Percentiles rank a stretch among this genome's conserved stretches.
Evolutionary conservation across 78 protist genomes (phyloP).

Genomic region (Dictyostelium brefeldianum): DNA sequence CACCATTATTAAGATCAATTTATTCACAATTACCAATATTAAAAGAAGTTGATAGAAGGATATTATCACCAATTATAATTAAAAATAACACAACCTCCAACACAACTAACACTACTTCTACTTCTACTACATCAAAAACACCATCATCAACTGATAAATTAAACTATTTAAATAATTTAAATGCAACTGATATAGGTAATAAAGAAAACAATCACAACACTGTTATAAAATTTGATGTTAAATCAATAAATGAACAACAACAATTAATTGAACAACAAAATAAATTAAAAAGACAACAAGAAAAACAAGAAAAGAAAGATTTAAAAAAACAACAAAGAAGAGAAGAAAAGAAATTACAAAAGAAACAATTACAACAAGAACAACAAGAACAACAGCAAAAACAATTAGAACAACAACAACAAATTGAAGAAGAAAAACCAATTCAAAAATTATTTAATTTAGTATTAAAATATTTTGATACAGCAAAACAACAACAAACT

Average conservation of each 20-base stretch:
- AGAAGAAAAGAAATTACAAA: not conserved
- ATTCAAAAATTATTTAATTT: conserved; percentile 13
- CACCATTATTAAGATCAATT: conserved; percentile 24
- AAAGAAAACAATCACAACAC: conserved; percentile 9
- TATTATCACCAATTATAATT: conserved; percentile 23
- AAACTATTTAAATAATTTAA: not conserved
- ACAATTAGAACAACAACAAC: not conserved
- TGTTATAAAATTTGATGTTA: not conserved
- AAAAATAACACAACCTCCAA: no score
- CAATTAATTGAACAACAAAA: not conserved
- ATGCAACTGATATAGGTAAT: conserved; percentile 4
- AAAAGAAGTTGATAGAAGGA: conserved; percentile 3
- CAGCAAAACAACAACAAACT: not conserved
- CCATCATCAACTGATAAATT: not conserved
- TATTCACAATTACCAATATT: conserved; percentile 23
- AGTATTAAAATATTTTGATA: conserved; percentile 30
- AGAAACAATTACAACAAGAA: not conserved
- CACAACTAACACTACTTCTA: no score
- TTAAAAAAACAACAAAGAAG: not conserved
- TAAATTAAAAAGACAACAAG: not conserved
- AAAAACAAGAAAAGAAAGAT: no score
- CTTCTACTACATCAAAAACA: not conserved
- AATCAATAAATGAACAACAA: not conserved
- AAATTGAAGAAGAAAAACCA: conserved; percentile 23
- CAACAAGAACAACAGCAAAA: not conserved